phyloP scores from a whole-genome alignment of 768 basidiomycete species.

The Naganishia vaughanmartiniae region DNA sequence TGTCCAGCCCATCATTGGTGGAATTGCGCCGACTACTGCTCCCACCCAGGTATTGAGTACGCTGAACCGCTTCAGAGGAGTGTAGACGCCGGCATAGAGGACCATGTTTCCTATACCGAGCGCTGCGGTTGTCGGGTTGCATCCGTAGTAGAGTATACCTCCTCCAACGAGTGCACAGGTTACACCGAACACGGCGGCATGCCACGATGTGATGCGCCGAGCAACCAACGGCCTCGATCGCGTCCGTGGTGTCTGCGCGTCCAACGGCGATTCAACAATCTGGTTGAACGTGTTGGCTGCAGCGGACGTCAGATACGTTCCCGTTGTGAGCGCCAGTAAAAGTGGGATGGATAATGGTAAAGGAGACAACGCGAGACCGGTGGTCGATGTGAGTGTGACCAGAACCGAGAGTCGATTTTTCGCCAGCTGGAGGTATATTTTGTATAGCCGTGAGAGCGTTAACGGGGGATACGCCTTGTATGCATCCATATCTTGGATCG shows the following conservation, averaged over 20 bases:
- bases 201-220: slow-evolving; percentile 75
- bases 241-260: slow-evolving; percentile 93
- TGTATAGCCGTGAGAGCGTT: slow-evolving; percentile 55
- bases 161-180: slow-evolving; percentile 76
- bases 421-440: slow-evolving; percentile 74
- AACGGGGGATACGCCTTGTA: slow-evolving; percentile 12
- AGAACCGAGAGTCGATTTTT: slow-evolving; percentile 80
- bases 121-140: slow-evolving; percentile 78
- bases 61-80: slow-evolving; percentile 80
- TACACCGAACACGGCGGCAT: slow-evolving; percentile 75
- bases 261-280: slow-evolving; percentile 87
- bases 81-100: slow-evolving; percentile 88
- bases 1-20: slow-evolving; percentile 97
- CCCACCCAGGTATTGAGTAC: slow-evolving; percentile 92
- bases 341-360: slow-evolving; percentile 77
- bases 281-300: slow-evolving; percentile 95
- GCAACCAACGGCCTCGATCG: slow-evolving; percentile 81
- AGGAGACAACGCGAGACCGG: slow-evolving; percentile 88
- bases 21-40: slow-evolving; percentile 83
- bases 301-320: slow-evolving; percentile 85
- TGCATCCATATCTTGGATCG: slow-evolving; percentile 6
- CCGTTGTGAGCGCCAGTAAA: slow-evolving; percentile 78
- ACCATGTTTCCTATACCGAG: slow-evolving; percentile 80
- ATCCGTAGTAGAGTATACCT: slow-evolving; percentile 71
- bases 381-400: slow-evolving; percentile 83